Evolutionary conservation across 192 early-diverging fungal species (phyloP), one percentile per base, ranked within the genome.

Genomic region (Coemansia guatemalensis): DNA sequence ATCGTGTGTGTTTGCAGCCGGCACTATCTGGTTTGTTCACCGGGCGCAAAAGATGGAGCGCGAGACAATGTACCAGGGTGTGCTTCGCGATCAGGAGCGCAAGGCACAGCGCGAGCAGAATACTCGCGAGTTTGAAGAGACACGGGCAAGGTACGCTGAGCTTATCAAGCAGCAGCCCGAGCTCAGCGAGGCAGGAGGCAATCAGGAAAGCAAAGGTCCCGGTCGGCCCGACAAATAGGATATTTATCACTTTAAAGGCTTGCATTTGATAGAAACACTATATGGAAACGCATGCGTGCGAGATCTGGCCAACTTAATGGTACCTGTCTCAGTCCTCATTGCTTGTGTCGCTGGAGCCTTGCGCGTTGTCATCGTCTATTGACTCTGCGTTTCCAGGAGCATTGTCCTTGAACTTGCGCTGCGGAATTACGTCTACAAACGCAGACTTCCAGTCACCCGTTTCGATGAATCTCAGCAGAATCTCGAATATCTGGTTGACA

Each of bases 401-500:
- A 25, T 68, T 82, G 5, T 85, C 76, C 48, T 88, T 83, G 54
- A 91, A 72, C 76, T 98, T 98, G 30, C 96, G 88, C 54, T 86
- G 82, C 35, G 97, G 97, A 48, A 99, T 91, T n/a, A 91, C 88
- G n/a, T 90, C 88, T 64, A 91, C 21, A 68, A 99, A 93, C 11
- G 95, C 90, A 14, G 83, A 74, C 67, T 90, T 81, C 97, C 97
- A 99, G 80, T 95, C 89, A 8, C 76, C 68, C 8, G 68, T 67
- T 24, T 93, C 92, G 5, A 95, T 67, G 68, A 86, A 96, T 61
- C 86, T 75, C 5, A 92, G 24, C 63, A 99, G 85, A 68, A 96
- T 97, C 65, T 96, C 94, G 60, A 91, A 89, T 27, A 98, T 93
- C 71, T 98, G 96, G 79, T 99, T 99, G 24, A 96, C 90, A 7